Conservation (phyloP, 2,329 filamentous ascomycete species). For the Metarhizium guizhouense region DNA sequence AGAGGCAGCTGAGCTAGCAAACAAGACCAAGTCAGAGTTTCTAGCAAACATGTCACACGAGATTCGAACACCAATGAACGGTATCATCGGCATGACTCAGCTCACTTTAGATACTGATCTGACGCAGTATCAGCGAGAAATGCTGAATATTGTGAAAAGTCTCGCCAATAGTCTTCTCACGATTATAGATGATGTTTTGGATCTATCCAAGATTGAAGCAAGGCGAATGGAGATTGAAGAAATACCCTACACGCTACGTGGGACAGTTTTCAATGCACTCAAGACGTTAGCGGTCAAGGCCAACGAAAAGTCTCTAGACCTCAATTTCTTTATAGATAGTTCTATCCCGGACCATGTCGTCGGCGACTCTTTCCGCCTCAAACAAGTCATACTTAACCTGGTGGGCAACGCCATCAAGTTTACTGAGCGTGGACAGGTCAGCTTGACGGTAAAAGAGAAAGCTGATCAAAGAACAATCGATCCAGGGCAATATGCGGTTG, state of each 20-base stretch:
- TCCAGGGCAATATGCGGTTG: too few relatives aligned
- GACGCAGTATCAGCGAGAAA: conserved; percentile 91
- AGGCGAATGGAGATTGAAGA: too few relatives aligned
- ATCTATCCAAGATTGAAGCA: conserved; percentile 74
- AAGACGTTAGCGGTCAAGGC: too few relatives aligned
- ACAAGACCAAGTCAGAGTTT: conserved; percentile 98
- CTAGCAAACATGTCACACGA: conserved; percentile 98
- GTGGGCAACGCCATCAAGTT: conserved; percentile 99
- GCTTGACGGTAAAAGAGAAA: conserved; percentile 72
- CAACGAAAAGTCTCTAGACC: too few relatives aligned
- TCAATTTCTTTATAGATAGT: too few relatives aligned
- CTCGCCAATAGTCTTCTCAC: conserved; percentile 91
- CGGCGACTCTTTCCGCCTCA: conserved; percentile 89
- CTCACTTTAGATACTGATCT: conserved; percentile 90
- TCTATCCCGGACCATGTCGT: too few relatives aligned
- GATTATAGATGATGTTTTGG: conserved; percentile 81
- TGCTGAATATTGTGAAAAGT: conserved; percentile 97
- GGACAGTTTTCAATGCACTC: too few relatives aligned
- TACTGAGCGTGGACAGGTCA: conserved; percentile 92
- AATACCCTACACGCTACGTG: too few relatives aligned
- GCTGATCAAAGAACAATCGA: conserved; percentile 72
- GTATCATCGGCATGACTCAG: conserved; percentile 97
- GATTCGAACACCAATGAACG: conserved; percentile 94
- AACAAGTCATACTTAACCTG: conserved; percentile 94
- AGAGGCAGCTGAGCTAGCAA: conserved; percentile 92